Evolutionary conservation across 331 rosid genomes (phyloP).

Genomic region (Quercus phellos): DNA sequence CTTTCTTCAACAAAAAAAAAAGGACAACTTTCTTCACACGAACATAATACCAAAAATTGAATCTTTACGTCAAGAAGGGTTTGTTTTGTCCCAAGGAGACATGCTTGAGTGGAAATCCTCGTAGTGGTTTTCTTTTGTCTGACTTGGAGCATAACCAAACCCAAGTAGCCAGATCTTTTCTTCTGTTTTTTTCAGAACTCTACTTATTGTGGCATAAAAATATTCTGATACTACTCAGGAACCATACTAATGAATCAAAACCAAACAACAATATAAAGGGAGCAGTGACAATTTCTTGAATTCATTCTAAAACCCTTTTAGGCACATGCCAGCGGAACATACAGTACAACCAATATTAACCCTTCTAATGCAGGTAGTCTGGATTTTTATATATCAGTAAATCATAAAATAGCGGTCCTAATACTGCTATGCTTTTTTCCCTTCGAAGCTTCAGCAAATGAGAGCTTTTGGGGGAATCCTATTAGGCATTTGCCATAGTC

Average conservation of each 20-base stretch:
- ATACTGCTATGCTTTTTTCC: no score
- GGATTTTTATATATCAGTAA: no score
- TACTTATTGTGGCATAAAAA: neutral
- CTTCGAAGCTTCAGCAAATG: no score
- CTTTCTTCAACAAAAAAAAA: neutral
- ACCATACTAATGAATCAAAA: neutral
- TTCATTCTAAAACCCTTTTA: no score
- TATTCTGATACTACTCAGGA: neutral
- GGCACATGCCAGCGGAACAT: no score
- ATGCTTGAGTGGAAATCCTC: neutral
- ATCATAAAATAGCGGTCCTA: no score
- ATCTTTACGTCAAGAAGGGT: neutral
- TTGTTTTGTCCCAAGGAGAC: neutral
- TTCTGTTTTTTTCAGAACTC: neutral
- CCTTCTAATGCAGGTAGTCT: no score
- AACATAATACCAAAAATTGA: no score
- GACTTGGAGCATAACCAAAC: neutral
- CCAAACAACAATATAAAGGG: neutral
- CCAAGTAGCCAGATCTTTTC: neutral
- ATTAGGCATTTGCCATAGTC: no score
- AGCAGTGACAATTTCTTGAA: neutral
- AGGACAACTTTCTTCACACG: no score
- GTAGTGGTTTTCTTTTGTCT: neutral
- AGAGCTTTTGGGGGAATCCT: no score
- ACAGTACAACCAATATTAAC: no score